phyloP scores from a whole-genome alignment of 352 stramenopile species.

The Aphanomyces invadans region DNA sequence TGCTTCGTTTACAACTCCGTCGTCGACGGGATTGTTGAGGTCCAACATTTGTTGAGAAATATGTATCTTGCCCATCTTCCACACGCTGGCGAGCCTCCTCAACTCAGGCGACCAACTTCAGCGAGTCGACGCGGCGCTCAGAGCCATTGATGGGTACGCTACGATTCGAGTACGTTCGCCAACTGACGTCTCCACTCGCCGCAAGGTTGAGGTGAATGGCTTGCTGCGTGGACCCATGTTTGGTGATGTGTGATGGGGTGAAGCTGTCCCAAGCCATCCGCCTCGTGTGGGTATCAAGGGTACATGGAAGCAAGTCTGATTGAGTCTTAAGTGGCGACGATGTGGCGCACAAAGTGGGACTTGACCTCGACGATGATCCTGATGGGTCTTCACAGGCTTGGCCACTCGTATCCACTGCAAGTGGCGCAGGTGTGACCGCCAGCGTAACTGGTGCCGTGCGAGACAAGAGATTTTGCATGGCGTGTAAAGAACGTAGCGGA shows the following conservation, averaged over 20 bases:
- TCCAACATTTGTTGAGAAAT: too few species aligned
- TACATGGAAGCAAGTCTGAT: constrained; percentile 67
- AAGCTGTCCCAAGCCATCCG: constrained; percentile 49
- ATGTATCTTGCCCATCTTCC: constrained; percentile 61
- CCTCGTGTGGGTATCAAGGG: constrained; percentile 38
- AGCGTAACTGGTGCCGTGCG: constrained; percentile 65
- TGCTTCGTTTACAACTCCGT: constrained; percentile 80
- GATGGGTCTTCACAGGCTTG: too few species aligned
- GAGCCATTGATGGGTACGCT: constrained; percentile 66
- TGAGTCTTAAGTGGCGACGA: constrained; percentile 58
- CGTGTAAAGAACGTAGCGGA: background rate
- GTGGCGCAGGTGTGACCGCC: constrained; percentile 47
- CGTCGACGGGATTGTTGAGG: constrained; percentile 56
- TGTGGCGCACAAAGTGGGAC: constrained; percentile 61
- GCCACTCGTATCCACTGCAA: constrained; percentile 60
- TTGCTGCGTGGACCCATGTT: background rate
- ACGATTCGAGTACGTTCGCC: constrained; percentile 31
- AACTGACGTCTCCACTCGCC: too few species aligned
- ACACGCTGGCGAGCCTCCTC: constrained; percentile 68
- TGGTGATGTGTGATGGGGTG: constrained; percentile 56
- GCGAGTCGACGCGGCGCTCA: constrained; percentile 51
- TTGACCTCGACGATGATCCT: too few species aligned
- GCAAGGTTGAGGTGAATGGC: too few species aligned
- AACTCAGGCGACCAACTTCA: constrained; percentile 58
- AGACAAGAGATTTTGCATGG: constrained; percentile 63